Conservation (phyloP, 345 rosid species). For the Populus davidiana region DNA sequence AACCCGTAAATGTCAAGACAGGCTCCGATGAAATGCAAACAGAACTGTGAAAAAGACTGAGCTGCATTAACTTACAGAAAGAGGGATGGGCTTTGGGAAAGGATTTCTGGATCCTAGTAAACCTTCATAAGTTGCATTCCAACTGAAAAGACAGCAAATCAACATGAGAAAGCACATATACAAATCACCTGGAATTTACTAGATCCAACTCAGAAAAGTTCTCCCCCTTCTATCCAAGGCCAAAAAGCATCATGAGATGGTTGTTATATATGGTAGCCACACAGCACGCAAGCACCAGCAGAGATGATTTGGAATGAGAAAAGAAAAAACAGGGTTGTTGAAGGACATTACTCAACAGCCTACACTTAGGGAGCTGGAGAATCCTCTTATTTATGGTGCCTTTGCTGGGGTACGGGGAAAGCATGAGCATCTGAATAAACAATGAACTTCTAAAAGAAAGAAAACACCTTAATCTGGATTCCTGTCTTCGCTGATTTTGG, state of each 20-base stretch:
- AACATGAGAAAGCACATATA: background rate
- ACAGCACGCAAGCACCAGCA: background rate
- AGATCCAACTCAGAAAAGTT: background rate
- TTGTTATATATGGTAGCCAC: background rate
- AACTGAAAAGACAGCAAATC: constrained; percentile 28
- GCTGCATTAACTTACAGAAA: constrained; percentile 47
- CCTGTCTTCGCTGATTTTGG: constrained; percentile 10
- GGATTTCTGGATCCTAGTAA: constrained; percentile 57
- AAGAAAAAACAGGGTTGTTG: background rate
- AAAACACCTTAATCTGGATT: constrained; percentile 17
- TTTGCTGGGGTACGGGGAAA: background rate
- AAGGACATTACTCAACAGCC: background rate
- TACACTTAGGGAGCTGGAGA: background rate
- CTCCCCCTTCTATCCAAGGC: background rate
- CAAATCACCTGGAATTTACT: background rate
- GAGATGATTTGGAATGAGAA: background rate
- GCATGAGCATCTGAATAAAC: background rate
- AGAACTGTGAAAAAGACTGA: background rate
- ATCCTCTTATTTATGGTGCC: background rate
- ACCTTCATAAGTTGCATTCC: constrained; percentile 66
- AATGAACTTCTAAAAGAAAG: background rate
- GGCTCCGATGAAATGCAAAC: background rate
- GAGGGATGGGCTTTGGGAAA: constrained; percentile 62
- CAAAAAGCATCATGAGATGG: background rate
- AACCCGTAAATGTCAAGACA: background rate